A percentile compares a stretch with the other conserved stretches of the same genome.
Evolutionary conservation across 208 protist genomes (phyloP).

Genomic region (Chromosphaera perkinsii): DNA sequence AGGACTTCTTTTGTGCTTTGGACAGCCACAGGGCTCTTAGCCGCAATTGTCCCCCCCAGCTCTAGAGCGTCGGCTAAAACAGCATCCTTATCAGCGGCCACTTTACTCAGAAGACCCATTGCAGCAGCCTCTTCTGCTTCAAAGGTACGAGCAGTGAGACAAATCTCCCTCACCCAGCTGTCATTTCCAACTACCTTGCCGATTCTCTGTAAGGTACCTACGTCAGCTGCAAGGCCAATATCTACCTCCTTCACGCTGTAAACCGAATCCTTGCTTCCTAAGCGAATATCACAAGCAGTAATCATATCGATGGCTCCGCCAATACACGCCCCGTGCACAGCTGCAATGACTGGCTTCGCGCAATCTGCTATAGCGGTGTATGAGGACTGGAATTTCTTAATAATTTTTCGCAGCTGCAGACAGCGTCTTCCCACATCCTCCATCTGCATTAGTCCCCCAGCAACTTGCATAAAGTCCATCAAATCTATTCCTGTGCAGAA

Average conservation of each 20-base stretch:
- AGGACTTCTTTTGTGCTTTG: constrained; percentile 34
- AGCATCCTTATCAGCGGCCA: not conserved
- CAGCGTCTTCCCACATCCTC: not conserved
- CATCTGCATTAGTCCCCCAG: not conserved
- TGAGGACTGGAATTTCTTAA: constrained; percentile 27
- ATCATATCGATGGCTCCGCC: constrained; percentile 17
- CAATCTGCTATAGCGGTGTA: constrained; percentile 41
- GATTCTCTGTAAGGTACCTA: constrained; percentile 43
- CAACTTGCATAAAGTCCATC: not conserved
- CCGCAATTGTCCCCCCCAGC: constrained; percentile 22
- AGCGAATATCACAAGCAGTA: constrained; percentile 13
- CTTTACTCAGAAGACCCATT: constrained; percentile 9
- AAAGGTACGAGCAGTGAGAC: constrained; percentile 29
- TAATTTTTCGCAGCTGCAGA: not conserved
- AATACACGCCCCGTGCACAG: constrained; percentile 29
- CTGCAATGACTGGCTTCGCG: constrained; percentile 43
- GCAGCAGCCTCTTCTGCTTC: constrained; percentile 20
- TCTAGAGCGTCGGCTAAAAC: not conserved
- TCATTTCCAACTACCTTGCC: constrained; percentile 35
- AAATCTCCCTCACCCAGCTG: constrained; percentile 22
- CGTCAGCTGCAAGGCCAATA: constrained; percentile 39
- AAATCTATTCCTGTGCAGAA: constrained; percentile 32
- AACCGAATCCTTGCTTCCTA: not conserved
- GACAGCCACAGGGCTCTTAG: constrained; percentile 27
- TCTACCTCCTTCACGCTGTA: constrained; percentile 39